Base-by-base conservation (phyloP, 2,329 filamentous ascomycete species). In the Boeremia lycopersici region DNA sequence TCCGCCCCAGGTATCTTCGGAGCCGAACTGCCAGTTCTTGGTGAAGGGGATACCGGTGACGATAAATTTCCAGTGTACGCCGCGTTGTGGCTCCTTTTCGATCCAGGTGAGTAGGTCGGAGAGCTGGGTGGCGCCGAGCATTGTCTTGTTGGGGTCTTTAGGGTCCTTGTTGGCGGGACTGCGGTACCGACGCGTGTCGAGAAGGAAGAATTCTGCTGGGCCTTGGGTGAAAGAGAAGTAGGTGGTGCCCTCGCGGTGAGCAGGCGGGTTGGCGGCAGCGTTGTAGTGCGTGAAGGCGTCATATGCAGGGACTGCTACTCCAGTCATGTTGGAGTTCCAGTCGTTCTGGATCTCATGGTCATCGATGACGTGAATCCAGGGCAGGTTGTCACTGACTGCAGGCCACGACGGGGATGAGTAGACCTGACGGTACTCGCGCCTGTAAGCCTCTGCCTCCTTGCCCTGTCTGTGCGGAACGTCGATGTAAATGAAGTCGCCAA, bases 301-400 rank as follows among this genome's bases (percentile, higher is more conserved):
- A 39, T 90, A 85, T 4, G 93, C 93, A 0, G 89, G 85, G 2
- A 82, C 76, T 70, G 93, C 97, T 0, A 96, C 84, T 6, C 90
- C 90, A 0, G 90, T 92, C 12, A 85, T 88, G 71, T 93, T 95
- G 15, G 84, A 81, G 56, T 89, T 86, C 92, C 93, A 98, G 76
- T 98, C 95, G 65, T 99, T 98, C 5, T 85, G 84, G 58, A 99
- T 97, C 72, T 99, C 95, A 68, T 99, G 95, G 72, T 99, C 95
- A 70, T 99, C 95, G 6, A 97, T 84, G 2, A 96, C 93, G 69
- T 99, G 95, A 39, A 98, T 91, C 95, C 95, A 99, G 65, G 93
- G 96, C n/a, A 98, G 79, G 50, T 91, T 87, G 63, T 89, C 82
- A 0, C 86, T 86, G 10, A 90, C 86, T 0, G 86, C 79, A 1